These are phyloP conservation scores for Albugo laibachii DNA, from an alignment of 352 stramenopile species.

Conservation along the genomic window DNA sequence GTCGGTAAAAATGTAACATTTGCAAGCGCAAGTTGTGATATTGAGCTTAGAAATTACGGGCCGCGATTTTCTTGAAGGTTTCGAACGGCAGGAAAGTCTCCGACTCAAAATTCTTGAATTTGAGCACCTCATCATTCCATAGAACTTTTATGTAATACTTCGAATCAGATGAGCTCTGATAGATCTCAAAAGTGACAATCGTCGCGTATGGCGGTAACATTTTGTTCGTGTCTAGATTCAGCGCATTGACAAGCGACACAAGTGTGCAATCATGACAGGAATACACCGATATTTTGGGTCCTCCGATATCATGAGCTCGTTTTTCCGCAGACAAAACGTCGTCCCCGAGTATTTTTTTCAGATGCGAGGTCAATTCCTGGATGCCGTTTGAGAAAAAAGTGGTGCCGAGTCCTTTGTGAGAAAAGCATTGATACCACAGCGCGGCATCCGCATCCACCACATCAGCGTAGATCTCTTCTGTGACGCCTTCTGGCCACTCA, in stretches of 20 bases:
- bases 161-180: conserved; percentile 3
- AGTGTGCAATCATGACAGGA: conserved; percentile 70
- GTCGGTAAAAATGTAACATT: too few relatives aligned
- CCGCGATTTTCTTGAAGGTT: too few relatives aligned
- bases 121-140: too few relatives aligned
- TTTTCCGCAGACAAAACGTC: too few relatives aligned
- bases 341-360: conserved; percentile 16
- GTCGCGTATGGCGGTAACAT: conserved; percentile 50
- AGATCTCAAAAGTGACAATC: conserved; percentile 63
- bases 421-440: conserved; percentile 58
- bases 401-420: conserved; percentile 39
- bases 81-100: too few relatives aligned
- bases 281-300: conserved; percentile 21
- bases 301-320: too few relatives aligned
- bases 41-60: too few relatives aligned
- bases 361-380: conserved; percentile 23
- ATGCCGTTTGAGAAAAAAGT: conserved; percentile 38
- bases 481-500: conserved; percentile 26
- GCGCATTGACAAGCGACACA: conserved; percentile 40
- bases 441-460: conserved; percentile 46
- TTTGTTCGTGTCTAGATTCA: conserved; percentile 28
- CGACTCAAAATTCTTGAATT: too few relatives aligned
- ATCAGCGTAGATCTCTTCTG: conserved; percentile 31
- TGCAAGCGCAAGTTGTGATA: too few relatives aligned
- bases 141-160: too few relatives aligned